Evolutionary conservation across 768 basidiomycete genomes (phyloP).

Genomic region (Phlebiopsis flavidoalba): DNA sequence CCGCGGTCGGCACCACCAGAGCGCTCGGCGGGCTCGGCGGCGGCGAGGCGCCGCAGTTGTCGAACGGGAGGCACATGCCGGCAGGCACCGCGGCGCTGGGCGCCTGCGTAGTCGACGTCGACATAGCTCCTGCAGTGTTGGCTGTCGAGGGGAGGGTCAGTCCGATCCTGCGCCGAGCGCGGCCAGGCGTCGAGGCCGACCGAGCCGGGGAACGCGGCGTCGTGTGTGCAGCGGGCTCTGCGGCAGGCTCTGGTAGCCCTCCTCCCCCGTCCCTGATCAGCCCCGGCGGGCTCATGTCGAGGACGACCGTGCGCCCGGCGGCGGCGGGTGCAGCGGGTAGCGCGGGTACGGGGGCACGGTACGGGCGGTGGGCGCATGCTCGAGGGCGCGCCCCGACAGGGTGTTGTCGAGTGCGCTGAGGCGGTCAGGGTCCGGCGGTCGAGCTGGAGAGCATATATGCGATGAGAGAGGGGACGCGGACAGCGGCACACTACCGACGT

Average conservation of each 20-base stretch:
- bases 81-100: no score
- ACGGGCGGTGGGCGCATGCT: constrained; percentile 9
- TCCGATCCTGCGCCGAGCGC: constrained; percentile 6
- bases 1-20: no score
- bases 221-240: constrained; percentile 22
- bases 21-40: no score
- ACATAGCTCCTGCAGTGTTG: not conserved
- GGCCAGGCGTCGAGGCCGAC: not conserved
- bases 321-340: not conserved
- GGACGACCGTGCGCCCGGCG: not conserved
- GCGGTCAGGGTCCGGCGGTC: constrained; percentile 8
- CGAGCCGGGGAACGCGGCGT: constrained; percentile 11
- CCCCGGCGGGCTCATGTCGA: constrained; percentile 12
- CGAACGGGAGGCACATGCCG: not conserved
- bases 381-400: constrained; percentile 3
- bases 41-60: not conserved
- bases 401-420: constrained; percentile 17
- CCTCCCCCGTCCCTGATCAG: constrained; percentile 22
- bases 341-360: constrained; percentile 6
- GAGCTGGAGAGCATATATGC: constrained; percentile 6
- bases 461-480: not conserved
- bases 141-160: constrained; percentile 6
- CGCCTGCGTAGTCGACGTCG: not conserved
- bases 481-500: constrained; percentile 5
- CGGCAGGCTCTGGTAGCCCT: constrained; percentile 24